These are phyloP conservation scores for Fallopia convolvulus DNA, from an alignment of 148 eudicot species.

Conservation along the genomic window DNA sequence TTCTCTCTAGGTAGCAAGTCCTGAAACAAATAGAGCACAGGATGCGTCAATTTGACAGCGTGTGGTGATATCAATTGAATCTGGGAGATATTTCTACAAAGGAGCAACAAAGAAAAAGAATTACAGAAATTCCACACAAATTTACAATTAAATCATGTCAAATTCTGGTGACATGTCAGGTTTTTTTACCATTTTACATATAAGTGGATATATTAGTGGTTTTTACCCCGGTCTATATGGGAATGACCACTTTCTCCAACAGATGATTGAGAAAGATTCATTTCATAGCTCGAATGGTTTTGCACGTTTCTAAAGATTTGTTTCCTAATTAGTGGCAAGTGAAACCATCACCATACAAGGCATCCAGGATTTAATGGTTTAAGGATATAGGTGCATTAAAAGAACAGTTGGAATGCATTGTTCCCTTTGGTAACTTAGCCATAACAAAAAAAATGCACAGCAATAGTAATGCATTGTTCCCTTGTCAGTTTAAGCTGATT, in stretches of 20 bases:
- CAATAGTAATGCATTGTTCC: background rate
- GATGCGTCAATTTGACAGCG: background rate
- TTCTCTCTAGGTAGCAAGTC: slow-evolving; percentile 11
- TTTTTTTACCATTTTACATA: too few species aligned
- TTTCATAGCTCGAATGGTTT: background rate
- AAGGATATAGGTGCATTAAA: too few species aligned
- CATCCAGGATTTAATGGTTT: background rate
- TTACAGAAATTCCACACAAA: background rate
- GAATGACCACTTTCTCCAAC: too few species aligned
- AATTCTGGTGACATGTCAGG: too few species aligned
- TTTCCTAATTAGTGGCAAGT: background rate
- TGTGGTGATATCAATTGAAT: background rate
- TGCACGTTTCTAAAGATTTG: background rate
- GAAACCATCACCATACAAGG: background rate
- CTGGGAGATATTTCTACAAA: background rate
- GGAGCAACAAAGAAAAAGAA: background rate
- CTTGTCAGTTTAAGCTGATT: background rate
- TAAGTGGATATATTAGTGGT: too few species aligned
- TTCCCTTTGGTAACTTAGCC: background rate
- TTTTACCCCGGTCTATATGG: too few species aligned
- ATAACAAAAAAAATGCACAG: background rate
- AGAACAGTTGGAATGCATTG: too few species aligned
- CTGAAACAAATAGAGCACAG: background rate
- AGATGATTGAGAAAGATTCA: background rate
- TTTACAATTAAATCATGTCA: background rate